A percentile compares a stretch with the other conserved stretches of the same genome.
Evolutionary conservation across 1,284 basidiomycete genomes (phyloP).

Genomic region (Trichosporon sp.): DNA sequence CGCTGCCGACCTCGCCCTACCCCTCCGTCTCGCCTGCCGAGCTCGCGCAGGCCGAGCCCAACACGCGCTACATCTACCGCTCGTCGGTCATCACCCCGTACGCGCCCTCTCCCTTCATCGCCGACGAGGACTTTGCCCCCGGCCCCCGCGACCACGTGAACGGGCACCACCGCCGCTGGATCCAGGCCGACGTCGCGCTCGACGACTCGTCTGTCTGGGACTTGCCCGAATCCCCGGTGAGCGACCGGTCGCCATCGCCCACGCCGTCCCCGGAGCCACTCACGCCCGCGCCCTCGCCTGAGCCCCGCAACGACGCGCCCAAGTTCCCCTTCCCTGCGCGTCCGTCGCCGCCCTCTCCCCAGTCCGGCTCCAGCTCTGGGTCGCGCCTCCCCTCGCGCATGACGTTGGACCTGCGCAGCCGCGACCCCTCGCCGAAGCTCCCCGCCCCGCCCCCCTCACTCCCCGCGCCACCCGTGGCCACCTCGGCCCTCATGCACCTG

Average conservation of each 20-base stretch:
- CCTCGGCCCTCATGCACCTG: too few relatives aligned
- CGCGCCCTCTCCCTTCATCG: background rate
- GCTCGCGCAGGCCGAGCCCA: too few relatives aligned
- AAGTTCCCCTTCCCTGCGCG: too few relatives aligned
- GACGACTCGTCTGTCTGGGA: background rate
- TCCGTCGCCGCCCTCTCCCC: too few relatives aligned
- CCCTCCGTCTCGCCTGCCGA: too few relatives aligned
- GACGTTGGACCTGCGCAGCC: too few relatives aligned
- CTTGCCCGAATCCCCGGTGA: too few relatives aligned
- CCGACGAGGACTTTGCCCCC: background rate
- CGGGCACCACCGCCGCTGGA: background rate
- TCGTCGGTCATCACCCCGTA: background rate
- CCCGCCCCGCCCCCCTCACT: too few relatives aligned
- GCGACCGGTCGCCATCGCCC: background rate
- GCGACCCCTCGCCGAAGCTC: too few relatives aligned
- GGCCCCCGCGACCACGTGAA: background rate
- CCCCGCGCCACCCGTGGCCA: too few relatives aligned
- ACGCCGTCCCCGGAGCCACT: background rate
- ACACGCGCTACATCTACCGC: background rate
- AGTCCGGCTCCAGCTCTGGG: too few relatives aligned
- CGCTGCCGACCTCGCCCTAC: background rate
- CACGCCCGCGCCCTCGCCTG: background rate
- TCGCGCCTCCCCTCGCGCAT: too few relatives aligned
- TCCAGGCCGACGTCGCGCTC: background rate
- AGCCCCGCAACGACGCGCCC: background rate